phyloP scores from a whole-genome alignment of 495 filamentous ascomycete species.

The Lepraria neglecta region DNA sequence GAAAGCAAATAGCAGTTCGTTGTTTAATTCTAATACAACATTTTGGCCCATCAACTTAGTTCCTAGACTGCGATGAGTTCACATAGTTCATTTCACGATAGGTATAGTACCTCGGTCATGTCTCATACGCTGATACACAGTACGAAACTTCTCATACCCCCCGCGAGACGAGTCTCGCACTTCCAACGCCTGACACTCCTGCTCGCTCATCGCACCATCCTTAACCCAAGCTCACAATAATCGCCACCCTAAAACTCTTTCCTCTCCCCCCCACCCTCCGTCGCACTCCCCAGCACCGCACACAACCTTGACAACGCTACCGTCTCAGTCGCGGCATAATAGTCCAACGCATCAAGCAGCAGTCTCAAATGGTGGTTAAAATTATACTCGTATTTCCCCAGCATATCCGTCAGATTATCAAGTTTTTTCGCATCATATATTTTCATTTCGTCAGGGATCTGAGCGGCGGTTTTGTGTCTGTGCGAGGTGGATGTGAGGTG shows the following conservation, averaged over 20 bases:
- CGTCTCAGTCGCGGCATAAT: conserved; percentile 95
- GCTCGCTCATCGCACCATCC: neutral
- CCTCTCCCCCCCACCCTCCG: conserved; percentile 51
- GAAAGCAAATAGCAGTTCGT: too few species aligned
- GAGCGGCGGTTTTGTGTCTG: conserved; percentile 28
- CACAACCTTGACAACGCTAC: conserved; percentile 85
- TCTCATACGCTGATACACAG: neutral
- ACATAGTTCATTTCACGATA: neutral
- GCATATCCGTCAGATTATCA: conserved; percentile 62
- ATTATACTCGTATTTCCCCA: conserved; percentile 84
- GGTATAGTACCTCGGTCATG: neutral
- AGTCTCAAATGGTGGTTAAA: conserved; percentile 89
- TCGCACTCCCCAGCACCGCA: conserved; percentile 67
- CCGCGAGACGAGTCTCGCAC: neutral
- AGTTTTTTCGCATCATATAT: conserved; percentile 24
- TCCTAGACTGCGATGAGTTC: neutral
- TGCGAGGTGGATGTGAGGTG: conserved; percentile 25
- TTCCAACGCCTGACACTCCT: neutral
- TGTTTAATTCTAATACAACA: neutral
- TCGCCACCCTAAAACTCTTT: neutral
- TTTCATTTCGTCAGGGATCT: conserved; percentile 32
- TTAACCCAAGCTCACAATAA: neutral
- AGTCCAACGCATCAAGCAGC: conserved; percentile 85
- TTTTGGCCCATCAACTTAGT: neutral
- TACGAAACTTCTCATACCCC: neutral